A percentile compares a stretch with the other conserved stretches of the same genome.
Evolutionary conservation across 1,284 basidiomycete genomes (phyloP).

Genomic region (Ceraceosorus guamensis): DNA sequence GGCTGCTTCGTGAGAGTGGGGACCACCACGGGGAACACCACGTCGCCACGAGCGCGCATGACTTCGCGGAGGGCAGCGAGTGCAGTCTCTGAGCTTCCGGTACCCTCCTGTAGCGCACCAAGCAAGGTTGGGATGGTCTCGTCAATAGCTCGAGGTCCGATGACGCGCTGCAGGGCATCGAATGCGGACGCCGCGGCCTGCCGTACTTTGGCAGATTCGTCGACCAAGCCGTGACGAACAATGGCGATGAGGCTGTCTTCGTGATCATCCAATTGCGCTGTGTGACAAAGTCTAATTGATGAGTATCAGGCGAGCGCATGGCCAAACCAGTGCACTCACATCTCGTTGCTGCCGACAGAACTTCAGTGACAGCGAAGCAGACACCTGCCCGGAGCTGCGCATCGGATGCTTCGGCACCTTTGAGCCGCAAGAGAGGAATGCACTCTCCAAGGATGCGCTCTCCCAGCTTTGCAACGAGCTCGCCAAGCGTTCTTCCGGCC

Average conservation of each 20-base stretch:
- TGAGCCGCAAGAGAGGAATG: conserved; percentile 66
- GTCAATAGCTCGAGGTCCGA: conserved; percentile 86
- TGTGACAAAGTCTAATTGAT: no score
- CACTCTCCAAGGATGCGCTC: conserved; percentile 84
- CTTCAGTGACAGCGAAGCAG: conserved; percentile 76
- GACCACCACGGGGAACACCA: conserved; percentile 96
- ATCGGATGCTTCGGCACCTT: conserved; percentile 58
- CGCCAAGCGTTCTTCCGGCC: conserved; percentile 51
- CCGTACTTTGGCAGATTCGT: conserved; percentile 78
- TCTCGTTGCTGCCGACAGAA: conserved; percentile 81
- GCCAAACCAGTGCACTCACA: no score
- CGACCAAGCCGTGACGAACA: conserved; percentile 75
- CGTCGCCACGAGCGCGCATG: conserved; percentile 50
- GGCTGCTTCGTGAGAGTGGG: conserved; percentile 83
- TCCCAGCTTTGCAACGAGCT: conserved; percentile 91
- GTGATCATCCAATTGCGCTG: conserved; percentile 76
- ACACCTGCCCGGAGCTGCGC: conserved; percentile 75
- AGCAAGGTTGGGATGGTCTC: conserved; percentile 91
- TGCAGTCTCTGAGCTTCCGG: conserved; percentile 82
- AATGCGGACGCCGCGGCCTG: conserved; percentile 88
- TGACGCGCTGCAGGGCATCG: conserved; percentile 80
- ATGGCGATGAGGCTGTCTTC: conserved; percentile 76
- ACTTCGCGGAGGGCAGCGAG: conserved; percentile 82
- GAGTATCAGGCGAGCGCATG: no score
- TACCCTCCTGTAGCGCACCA: conserved; percentile 62